Percentiles rank a stretch among this genome's conserved stretches.
Evolutionary conservation across 345 rosid species (phyloP).

Genomic region (Psidium guajava): DNA sequence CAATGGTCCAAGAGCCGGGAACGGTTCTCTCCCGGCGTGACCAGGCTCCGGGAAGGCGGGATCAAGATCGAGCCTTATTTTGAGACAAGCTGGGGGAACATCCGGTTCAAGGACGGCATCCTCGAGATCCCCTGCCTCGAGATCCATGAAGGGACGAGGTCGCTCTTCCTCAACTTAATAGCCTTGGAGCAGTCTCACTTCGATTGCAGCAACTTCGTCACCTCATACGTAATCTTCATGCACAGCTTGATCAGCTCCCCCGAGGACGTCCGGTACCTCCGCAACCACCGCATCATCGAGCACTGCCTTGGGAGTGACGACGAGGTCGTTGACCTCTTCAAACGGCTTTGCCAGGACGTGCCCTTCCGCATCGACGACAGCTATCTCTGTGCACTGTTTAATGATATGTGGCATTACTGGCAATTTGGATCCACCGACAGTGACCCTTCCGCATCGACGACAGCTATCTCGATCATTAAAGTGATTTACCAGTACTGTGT

Average conservation of each 20-base stretch:
- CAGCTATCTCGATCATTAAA: no score
- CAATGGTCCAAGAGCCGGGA: constrained; percentile 47
- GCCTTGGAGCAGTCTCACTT: constrained; percentile 76
- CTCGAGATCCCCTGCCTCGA: constrained; percentile 52
- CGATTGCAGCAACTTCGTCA: constrained; percentile 49
- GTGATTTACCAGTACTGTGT: no score
- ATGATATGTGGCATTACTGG: constrained; percentile 39
- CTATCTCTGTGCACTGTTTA: constrained; percentile 41
- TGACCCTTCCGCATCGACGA: no score
- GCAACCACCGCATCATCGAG: constrained; percentile 40
- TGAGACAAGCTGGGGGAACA: constrained; percentile 69
- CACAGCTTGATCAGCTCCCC: constrained; percentile 77
- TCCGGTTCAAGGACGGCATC: constrained; percentile 48
- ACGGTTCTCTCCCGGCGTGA: constrained; percentile 61
- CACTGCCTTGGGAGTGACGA: constrained; percentile 80
- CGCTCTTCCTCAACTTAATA: constrained; percentile 74
- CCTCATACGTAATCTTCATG: constrained; percentile 80
- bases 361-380: constrained; percentile 50
- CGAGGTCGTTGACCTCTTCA: constrained; percentile 74
- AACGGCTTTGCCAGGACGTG: constrained; percentile 66
- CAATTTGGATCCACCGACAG: not conserved
- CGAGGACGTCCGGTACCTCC: constrained; percentile 62
- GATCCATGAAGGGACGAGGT: constrained; percentile 79
- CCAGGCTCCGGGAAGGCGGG: constrained; percentile 65
- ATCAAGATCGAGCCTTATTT: constrained; percentile 28